Evolutionary conservation across 2,329 filamentous ascomycete species (phyloP).

Genomic region (Arthrobotrys iridis): DNA sequence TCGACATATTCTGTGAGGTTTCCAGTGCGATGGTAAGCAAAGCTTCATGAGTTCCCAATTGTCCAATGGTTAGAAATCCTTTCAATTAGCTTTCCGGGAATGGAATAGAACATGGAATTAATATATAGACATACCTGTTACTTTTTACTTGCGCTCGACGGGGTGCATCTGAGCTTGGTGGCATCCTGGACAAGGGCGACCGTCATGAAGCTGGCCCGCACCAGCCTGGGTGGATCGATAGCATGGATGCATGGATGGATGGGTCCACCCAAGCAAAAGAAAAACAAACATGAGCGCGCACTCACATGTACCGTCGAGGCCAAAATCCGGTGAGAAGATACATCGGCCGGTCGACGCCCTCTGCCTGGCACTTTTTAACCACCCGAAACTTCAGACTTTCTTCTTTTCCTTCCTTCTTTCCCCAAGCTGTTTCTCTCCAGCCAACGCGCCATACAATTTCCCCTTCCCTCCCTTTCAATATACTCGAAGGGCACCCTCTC

Average conservation of each 20-base stretch:
- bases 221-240: slow-evolving; percentile 37
- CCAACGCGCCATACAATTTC: slow-evolving; percentile 50
- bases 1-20: slow-evolving; percentile 20
- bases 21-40: slow-evolving; percentile 2
- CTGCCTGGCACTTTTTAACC: slow-evolving; percentile 49
- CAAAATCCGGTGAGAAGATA: slow-evolving; percentile 20
- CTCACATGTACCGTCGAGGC: slow-evolving; percentile 43
- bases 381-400: slow-evolving; percentile 39
- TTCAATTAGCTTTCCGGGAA: slow-evolving; percentile 39
- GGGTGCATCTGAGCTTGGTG: too few species aligned
- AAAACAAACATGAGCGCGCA: slow-evolving; percentile 46
- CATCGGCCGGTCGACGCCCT: not conserved
- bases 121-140: too few species aligned
- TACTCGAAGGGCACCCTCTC: slow-evolving; percentile 53
- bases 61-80: slow-evolving; percentile 6
- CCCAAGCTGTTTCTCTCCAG: slow-evolving; percentile 55
- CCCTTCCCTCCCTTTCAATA: slow-evolving; percentile 54
- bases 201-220: slow-evolving; percentile 21
- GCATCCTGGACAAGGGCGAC: slow-evolving; percentile 18
- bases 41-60: slow-evolving; percentile 32
- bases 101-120: slow-evolving; percentile 32
- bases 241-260: too few species aligned
- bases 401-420: slow-evolving; percentile 52
- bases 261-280: slow-evolving; percentile 42
- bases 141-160: too few species aligned